Evolutionary conservation across 148 eudicot species (phyloP), one percentile per base, ranked within the genome.

Genomic region (Chenopodium berlandieri): DNA sequence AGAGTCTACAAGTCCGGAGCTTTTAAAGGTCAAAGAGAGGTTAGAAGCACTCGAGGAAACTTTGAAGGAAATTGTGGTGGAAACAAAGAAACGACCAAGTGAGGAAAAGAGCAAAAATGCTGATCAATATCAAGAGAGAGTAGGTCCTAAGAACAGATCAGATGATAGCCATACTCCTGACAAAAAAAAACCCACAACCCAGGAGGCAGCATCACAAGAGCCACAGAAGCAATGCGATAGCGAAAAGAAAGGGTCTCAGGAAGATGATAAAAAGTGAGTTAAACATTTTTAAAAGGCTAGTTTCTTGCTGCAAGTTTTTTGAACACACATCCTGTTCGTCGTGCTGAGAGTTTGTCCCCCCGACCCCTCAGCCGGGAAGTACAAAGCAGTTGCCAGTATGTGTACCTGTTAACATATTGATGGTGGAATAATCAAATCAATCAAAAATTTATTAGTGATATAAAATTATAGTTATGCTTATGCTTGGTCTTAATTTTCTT

Each of bases 41-140:
- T 87, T 95, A 46, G 86, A 87, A 63, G 92, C 91, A 67, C 84
- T 93, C 27, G 97, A 95, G 83, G 91, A 82, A 82, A 78, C 91
- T 22, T 71, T 95, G 32, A 90, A 92, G 60, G 94, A 92, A 83
- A 90, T 93, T 71, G 92, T 77, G n/a, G 89, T 78, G 31, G 91
- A 84, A 82, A 86, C 91, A 11, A 90, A 88, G 84, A 90, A 89
- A 71, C 88, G 78, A 85, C 48, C 77, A 70, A 82, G 67, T 27
- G 80, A 73, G 44, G 81, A 73, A 34, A 34, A 75, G 77, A 69
- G 50, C 11, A 85, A 84, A 76, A 85, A 3, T 52, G 72, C 54
- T 27, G 82, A 58, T 73, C 75, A 85, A 32, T 9, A 65, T 54
- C 79, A 86, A 78, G 85, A 79, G 73, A 76, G 9, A 75, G 84